phyloP scores from a whole-genome alignment of 768 basidiomycete genomes.

The Mycena latifolia region DNA sequence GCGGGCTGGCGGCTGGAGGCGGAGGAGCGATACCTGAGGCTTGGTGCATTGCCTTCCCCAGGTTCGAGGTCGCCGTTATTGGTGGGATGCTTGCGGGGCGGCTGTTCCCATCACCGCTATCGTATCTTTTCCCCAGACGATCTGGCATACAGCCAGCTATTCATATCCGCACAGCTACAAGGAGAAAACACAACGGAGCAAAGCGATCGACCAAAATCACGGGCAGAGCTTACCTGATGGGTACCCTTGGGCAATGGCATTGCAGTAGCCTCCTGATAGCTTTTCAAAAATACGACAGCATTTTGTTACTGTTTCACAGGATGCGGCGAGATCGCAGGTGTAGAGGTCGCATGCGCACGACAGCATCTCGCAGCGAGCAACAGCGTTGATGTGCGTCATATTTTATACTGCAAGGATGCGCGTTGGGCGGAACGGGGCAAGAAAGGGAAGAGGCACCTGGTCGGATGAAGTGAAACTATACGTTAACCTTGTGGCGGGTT shows the following conservation, averaged over 20 bases:
- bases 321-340: conserved; percentile 15
- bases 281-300: neutral
- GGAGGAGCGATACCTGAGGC: conserved; percentile 8
- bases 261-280: neutral
- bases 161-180: conserved; percentile 28
- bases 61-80: conserved; percentile 22
- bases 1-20: too few relatives aligned
- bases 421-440: conserved; percentile 11
- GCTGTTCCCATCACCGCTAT: neutral
- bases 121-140: neutral
- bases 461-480: conserved; percentile 32
- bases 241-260: neutral
- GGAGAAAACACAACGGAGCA: conserved; percentile 9
- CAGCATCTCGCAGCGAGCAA: conserved; percentile 20
- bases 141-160: conserved; percentile 8
- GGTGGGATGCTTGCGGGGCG: conserved; percentile 22
- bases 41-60: neutral
- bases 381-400: conserved; percentile 4
- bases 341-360: conserved; percentile 6
- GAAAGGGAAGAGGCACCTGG: conserved; percentile 12
- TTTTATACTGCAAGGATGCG: conserved; percentile 11
- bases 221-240: conserved; percentile 19
- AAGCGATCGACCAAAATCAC: neutral
- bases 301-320: conserved; percentile 3
- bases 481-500: conserved; percentile 27